These are phyloP conservation scores for Gossypioides kirkii DNA, from an alignment of 345 rosid species.

Conservation along the genomic window DNA sequence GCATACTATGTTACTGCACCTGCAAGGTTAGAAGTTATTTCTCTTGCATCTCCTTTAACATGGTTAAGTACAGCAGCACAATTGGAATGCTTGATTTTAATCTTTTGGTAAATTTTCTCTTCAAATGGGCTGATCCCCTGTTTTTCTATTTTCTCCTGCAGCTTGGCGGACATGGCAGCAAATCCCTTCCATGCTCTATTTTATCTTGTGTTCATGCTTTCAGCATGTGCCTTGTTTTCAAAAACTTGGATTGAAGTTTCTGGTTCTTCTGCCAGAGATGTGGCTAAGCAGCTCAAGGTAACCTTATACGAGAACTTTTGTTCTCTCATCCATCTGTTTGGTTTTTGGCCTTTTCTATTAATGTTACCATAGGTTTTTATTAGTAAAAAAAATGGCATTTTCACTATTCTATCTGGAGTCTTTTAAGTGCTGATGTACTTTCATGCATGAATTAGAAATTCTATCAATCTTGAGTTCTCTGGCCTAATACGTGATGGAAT, in stretches of 20 bases:
- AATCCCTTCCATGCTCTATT: constrained; percentile 74
- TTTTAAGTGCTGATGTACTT: neutral
- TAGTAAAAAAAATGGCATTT: neutral
- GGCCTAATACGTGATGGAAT: neutral
- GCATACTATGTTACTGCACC: constrained; percentile 74
- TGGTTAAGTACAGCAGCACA: neutral
- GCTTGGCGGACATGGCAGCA: constrained; percentile 68
- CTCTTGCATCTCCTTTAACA: neutral
- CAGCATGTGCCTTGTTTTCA: constrained; percentile 74
- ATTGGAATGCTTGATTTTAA: neutral
- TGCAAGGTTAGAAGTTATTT: constrained; percentile 33
- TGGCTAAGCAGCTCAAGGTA: constrained; percentile 82
- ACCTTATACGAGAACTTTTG: neutral
- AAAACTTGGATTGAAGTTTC: constrained; percentile 83
- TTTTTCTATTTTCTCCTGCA: constrained; percentile 18
- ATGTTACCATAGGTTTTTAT: neutral
- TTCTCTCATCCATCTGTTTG: neutral
- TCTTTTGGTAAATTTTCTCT: neutral
- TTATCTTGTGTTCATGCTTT: constrained; percentile 69
- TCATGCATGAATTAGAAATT: neutral
- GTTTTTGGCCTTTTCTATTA: neutral
- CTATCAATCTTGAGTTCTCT: neutral
- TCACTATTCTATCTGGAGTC: neutral
- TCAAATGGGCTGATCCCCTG: neutral
- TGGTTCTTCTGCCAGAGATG: constrained; percentile 78